Evolutionary conservation across 2,329 filamentous ascomycete species (phyloP).

Genomic region (Pestalotiopsis sp.): DNA sequence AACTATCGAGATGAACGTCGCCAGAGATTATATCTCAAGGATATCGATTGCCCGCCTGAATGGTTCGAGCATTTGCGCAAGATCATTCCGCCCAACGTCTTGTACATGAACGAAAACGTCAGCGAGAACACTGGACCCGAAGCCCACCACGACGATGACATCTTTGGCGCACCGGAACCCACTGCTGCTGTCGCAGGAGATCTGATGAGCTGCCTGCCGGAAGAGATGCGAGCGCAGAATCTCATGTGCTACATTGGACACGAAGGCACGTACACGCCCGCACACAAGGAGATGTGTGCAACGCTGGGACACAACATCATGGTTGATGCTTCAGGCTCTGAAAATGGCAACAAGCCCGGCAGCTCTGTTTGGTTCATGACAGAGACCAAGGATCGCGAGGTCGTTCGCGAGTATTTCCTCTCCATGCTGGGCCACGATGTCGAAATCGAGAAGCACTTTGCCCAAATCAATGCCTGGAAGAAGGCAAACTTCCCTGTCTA

Average conservation of each 20-base stretch:
- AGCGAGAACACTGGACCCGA: conserved; percentile 27
- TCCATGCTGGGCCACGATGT: conserved; percentile 94
- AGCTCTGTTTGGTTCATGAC: conserved; percentile 99
- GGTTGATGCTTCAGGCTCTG: conserved; percentile 82
- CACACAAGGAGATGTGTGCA: conserved; percentile 97
- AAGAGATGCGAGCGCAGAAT: conserved; percentile 89
- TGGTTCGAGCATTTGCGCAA: conserved; percentile 83
- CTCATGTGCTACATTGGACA: conserved; percentile 98
- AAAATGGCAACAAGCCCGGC: conserved; percentile 77
- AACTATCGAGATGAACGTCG: conserved; percentile 79
- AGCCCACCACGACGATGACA: conserved; percentile 42
- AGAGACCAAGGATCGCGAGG: conserved; percentile 85
- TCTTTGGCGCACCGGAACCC: conserved; percentile 51
- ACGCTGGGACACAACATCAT: conserved; percentile 97
- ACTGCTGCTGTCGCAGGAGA: conserved; percentile 78
- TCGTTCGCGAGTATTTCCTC: conserved; percentile 91
- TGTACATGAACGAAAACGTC: conserved; percentile 86
- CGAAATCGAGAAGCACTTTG: conserved; percentile 95
- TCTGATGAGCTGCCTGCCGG: conserved; percentile 89
- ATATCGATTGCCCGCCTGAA: conserved; percentile 89
- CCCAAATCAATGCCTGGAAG: conserved; percentile 93
- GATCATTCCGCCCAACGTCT: conserved; percentile 78
- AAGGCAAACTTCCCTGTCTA: conserved; percentile 92
- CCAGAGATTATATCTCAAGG: conserved; percentile 92
- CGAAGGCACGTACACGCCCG: conserved; percentile 94